Percentiles rank a stretch among this genome's conserved stretches.
These are phyloP conservation scores for Xerophyta viscosa DNA, from an alignment of 106 monocot species.

Conservation along the genomic window DNA sequence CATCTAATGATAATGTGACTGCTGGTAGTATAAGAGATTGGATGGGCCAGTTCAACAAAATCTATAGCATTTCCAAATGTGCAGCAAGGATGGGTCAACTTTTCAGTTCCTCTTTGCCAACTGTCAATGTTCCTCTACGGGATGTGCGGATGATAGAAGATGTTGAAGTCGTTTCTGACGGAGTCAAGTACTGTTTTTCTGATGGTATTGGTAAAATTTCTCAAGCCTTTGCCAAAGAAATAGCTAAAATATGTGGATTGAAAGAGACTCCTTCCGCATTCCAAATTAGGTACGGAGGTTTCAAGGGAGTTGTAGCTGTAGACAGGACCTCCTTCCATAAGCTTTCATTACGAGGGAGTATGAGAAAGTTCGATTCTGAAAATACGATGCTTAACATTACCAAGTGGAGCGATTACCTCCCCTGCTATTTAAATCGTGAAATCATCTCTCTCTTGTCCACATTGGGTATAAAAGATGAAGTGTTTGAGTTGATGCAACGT, in stretches of 20 bases:
- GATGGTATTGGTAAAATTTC: constrained; percentile 99
- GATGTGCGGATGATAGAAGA: constrained; percentile 70
- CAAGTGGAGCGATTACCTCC: constrained; percentile 56
- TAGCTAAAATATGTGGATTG: constrained; percentile 55
- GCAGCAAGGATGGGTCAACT: constrained; percentile 99
- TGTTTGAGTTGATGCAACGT: constrained; percentile 53
- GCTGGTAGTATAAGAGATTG: constrained; percentile 66
- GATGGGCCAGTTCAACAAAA: constrained; percentile 83
- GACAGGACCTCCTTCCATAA: constrained; percentile 56
- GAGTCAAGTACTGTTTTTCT: constrained; percentile 78
- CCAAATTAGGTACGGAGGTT: constrained; percentile 98
- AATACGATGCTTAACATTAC: constrained; percentile 74
- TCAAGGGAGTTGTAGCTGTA: constrained; percentile 85
- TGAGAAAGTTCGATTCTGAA: constrained; percentile 83
- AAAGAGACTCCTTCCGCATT: constrained; percentile 71
- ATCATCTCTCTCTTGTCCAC: constrained; percentile 80
- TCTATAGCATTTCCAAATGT: constrained; percentile 82
- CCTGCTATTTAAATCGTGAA: constrained; percentile 90
- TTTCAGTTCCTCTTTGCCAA: constrained; percentile 84
- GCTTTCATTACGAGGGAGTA: constrained; percentile 83
- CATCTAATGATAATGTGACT: constrained; percentile 50
- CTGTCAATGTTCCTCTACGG: constrained; percentile 30
- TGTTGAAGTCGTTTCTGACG: constrained; percentile 53
- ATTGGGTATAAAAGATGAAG: constrained; percentile 59
- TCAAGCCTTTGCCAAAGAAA: constrained; percentile 49